Base-by-base conservation (phyloP, 1,139 yeast species). In the Yamadazyma sp. region DNA sequence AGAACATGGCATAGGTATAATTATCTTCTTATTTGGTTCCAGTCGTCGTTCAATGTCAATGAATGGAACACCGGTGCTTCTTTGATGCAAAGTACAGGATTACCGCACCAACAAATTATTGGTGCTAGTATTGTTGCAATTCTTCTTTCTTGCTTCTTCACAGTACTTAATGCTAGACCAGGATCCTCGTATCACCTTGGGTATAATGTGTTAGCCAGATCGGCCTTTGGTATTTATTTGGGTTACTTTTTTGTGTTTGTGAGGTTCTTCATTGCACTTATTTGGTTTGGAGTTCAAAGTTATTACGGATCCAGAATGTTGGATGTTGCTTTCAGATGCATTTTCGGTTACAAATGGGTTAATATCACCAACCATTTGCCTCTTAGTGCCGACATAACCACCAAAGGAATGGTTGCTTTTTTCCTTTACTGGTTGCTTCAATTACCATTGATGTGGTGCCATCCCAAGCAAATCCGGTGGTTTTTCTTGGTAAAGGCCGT, bases 141-240 rank as follows among this genome's bases (percentile, higher is more conserved):
- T 25, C 23, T 44, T 18, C 33, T 41, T n/a, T 23, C 46, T 3
- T 46, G 50, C 37, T 43, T 46, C 32, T 46, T 46, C 29, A 46
- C 50, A 4, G 46, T 47, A 4, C 14, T 41, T 12, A 46, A 46
- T 33, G 51, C 51, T 18, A 44, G 51, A 40, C 38, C 39, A 5
- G 51, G 51, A n/a, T 40, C 50, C 11, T 35, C 49, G 9, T 47
- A 47, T 27, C 51, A 47, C 35, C 39, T 47, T 29, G 51, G 51
- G 3, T 47, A 41, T 33, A 47, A 47, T 31, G 45, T 46, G 12
- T 40, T 44, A 10, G 44, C 45, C 5, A 46, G 47, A 28, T 37
- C 48, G 1, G 42, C 43, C n/a, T 47, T 43, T 30, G 51, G 51
- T 1, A 30, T 42, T n/a, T 42, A 41, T 24, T 37, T 47, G 28